Percentiles rank a stretch among this genome's conserved stretches.
phyloP scores from a whole-genome alignment of 768 basidiomycete species.

The Suillus tomentosus region DNA sequence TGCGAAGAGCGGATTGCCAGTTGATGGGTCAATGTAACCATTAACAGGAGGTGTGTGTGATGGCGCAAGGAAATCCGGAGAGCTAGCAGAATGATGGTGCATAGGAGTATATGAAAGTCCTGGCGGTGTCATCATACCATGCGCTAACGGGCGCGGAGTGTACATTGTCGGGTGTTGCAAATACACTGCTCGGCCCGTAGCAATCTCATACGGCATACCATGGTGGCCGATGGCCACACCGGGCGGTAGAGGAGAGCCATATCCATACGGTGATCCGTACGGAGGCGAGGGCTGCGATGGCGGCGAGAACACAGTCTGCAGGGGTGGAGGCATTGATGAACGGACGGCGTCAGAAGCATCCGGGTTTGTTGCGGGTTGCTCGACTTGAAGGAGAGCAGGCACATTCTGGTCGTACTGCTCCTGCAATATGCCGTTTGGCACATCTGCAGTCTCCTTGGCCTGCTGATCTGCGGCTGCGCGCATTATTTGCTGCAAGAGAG shows the following conservation, averaged over 20 bases:
- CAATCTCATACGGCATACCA: conserved; percentile 80
- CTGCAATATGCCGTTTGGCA: conserved; percentile 24
- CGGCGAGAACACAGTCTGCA: conserved; percentile 46
- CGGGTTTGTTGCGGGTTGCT: conserved; percentile 22
- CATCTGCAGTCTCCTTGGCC: conserved; percentile 15
- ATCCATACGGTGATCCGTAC: conserved; percentile 70
- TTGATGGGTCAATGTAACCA: conserved; percentile 65
- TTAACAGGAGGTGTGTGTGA: conserved; percentile 63
- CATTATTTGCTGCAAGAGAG: conserved; percentile 14
- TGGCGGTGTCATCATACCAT: conserved; percentile 51
- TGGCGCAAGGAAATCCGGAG: conserved; percentile 63
- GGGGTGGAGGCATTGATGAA: conserved; percentile 42
- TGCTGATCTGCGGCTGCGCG: conserved; percentile 15
- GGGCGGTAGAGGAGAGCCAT: conserved; percentile 57
- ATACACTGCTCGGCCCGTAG: conserved; percentile 80
- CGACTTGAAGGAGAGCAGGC: conserved; percentile 32
- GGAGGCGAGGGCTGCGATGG: conserved; percentile 51
- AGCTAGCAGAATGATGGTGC: conserved; percentile 58
- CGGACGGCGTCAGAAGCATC: conserved; percentile 31
- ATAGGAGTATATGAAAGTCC: conserved; percentile 58
- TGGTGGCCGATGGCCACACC: conserved; percentile 75
- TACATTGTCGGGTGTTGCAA: conserved; percentile 65
- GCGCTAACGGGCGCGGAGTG: conserved; percentile 67
- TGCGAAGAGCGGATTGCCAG: conserved; percentile 71
- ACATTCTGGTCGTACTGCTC: conserved; percentile 29